phyloP scores from a whole-genome alignment of 768 basidiomycete species.

The Hericium coralloides region DNA sequence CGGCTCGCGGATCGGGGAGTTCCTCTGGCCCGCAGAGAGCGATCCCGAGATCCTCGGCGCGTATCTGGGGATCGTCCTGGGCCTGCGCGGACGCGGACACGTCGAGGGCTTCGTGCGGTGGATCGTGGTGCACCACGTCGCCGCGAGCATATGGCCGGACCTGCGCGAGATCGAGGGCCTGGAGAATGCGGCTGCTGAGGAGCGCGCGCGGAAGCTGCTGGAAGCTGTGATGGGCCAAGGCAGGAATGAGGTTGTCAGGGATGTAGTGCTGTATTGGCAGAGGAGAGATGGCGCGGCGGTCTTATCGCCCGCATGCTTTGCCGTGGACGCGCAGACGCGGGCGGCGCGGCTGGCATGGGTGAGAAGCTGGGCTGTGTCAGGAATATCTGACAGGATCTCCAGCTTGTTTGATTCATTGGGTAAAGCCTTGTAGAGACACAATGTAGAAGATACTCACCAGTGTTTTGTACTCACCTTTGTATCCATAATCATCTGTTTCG shows the following conservation, averaged over 20 bases:
- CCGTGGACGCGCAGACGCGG: constrained; percentile 13
- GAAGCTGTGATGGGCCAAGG: constrained; percentile 44
- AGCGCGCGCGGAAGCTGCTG: constrained; percentile 1
- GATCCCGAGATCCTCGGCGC: constrained; percentile 52
- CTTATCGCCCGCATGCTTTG: constrained; percentile 46
- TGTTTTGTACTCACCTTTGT: too few relatives aligned
- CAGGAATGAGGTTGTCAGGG: constrained; percentile 33
- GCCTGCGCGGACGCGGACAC: constrained; percentile 18
- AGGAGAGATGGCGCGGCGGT: constrained; percentile 24
- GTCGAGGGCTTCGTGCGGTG: constrained; percentile 52
- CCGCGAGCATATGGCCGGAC: constrained; percentile 68
- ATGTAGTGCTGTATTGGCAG: constrained; percentile 55
- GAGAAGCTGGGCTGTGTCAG: constrained; percentile 11
- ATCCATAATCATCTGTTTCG: too few relatives aligned
- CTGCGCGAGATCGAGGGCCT: constrained; percentile 17
- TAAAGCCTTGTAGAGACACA: too few relatives aligned
- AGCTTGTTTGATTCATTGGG: constrained; percentile 8
- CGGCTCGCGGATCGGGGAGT: constrained; percentile 45
- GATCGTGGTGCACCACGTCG: constrained; percentile 73
- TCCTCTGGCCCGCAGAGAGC: constrained; percentile 62
- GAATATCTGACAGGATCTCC: constrained; percentile 15
- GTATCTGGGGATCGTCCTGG: constrained; percentile 49
- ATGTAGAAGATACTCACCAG: too few relatives aligned
- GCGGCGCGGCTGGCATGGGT: constrained; percentile 17
- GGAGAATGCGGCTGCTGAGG: neutral